A percentile compares a stretch with the other conserved stretches of the same genome.
These are phyloP conservation scores for Aspergillus felis DNA, from an alignment of 2,329 filamentous ascomycete species.

Conservation along the genomic window DNA sequence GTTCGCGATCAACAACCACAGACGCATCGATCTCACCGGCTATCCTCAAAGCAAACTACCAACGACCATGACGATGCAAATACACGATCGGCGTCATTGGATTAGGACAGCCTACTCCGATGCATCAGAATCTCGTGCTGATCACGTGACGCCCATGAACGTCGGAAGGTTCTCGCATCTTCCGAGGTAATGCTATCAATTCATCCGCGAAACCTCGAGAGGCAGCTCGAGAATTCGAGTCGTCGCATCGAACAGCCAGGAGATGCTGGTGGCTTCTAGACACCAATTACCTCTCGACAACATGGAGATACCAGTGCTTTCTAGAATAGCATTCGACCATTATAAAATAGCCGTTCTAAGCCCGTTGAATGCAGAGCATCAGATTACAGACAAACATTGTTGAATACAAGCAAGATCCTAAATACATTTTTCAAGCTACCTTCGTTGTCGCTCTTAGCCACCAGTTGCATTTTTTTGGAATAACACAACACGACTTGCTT, in stretches of 20 bases:
- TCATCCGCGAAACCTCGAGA: conserved; percentile 14
- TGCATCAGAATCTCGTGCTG: not conserved
- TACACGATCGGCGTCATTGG: not conserved
- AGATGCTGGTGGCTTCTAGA: conserved; percentile 4
- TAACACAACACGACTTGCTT: not conserved
- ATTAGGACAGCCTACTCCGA: not conserved
- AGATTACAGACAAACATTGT: conserved; percentile 1
- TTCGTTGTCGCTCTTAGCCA: not conserved
- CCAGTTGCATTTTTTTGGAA: too few relatives aligned
- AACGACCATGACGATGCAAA: not conserved
- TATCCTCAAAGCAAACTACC: not conserved
- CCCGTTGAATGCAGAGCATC: not conserved
- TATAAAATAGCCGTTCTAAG: conserved; percentile 14
- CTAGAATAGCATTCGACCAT: conserved; percentile 10
- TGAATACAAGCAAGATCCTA: not conserved
- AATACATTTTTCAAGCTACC: not conserved
- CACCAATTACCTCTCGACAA: not conserved
- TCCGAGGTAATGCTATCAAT: conserved; percentile 20
- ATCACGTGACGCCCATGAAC: conserved; percentile 6
- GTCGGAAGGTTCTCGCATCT: conserved; percentile 15
- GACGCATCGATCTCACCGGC: not conserved
- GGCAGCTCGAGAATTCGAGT: not conserved
- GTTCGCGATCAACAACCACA: not conserved
- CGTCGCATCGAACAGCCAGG: conserved; percentile 2
- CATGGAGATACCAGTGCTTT: conserved; percentile 8